Evolutionary conservation across 1,139 yeast species (phyloP), one percentile per base, ranked within the genome.

Genomic region (Waltiozyma sp.): DNA sequence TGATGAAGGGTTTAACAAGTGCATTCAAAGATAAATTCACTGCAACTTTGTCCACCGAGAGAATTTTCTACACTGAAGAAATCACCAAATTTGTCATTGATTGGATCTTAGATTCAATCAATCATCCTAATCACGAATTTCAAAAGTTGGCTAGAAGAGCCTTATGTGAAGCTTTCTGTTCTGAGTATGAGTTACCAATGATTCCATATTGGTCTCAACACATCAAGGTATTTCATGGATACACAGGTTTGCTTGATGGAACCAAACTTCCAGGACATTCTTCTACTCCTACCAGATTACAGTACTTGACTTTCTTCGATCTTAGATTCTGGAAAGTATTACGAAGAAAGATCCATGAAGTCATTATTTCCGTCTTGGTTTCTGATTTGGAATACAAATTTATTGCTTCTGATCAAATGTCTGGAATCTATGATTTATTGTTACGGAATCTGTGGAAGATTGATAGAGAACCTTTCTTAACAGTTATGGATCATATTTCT

Each of bases 391-490:
- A 58, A 0, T 63, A 60, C 44, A 80, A 81, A 52, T 61, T 65
- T 2, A 47, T 59, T 11, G 76, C 80, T 46, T 69, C 80, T 21
- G 54, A 62, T 14, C 85, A 80, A 47, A 65, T 76, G 41, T 63
- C 76, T 15, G 69, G 70, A 38, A 65, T 80, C 0, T 77, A 77
- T 50, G 83, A 85, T 4, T 66, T 69, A 15, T 58, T 79, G 42
- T 61, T 77, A 14, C 63, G 66, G 2, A 65, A 71, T 5, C 62
- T 70, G 46, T 73, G 77, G 4, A 56, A 61, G 18, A 58, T 71
- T 26, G 93, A 83, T 54, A 65, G 89, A 45, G 91, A 83, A 57
- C 84, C 82, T 47, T 75, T 72, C 47, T 59, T 78, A 36, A 75
- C 75, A 39, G 63, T 75, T 4, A 49, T 80, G 40, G 59, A 66